A percentile compares a stretch with the other conserved stretches of the same genome.
Evolutionary conservation across 192 early-diverging fungal species (phyloP).

Genomic region (Obelidium mucronatum): DNA sequence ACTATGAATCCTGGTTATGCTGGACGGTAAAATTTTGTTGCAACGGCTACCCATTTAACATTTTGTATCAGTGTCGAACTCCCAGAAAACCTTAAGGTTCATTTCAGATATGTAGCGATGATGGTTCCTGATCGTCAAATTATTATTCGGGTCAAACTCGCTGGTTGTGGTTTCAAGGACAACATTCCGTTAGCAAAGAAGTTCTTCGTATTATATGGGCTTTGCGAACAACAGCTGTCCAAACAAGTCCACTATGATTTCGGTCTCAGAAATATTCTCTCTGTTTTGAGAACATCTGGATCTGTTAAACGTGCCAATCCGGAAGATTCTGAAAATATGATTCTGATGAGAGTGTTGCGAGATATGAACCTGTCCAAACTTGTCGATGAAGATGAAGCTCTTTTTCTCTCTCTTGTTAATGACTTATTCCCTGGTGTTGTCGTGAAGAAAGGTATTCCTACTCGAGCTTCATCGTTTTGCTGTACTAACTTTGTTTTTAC

Average conservation of each 20-base stretch:
- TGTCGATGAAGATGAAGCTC: constrained; percentile 70
- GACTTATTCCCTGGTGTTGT: constrained; percentile 69
- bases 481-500: constrained; percentile 5
- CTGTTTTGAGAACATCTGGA: constrained; percentile 68
- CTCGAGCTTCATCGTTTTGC: neutral
- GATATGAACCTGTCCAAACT: constrained; percentile 75
- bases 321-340: constrained; percentile 66
- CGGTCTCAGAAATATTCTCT: constrained; percentile 69
- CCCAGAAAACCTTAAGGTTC: constrained; percentile 71
- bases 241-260: constrained; percentile 76
- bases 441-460: constrained; percentile 64
- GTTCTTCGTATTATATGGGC: constrained; percentile 70
- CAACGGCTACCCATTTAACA: neutral
- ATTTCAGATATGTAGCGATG: constrained; percentile 75
- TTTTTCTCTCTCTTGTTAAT: constrained; percentile 67
- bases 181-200: constrained; percentile 71
- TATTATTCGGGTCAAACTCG: constrained; percentile 72
- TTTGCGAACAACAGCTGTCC: constrained; percentile 71
- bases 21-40: constrained; percentile 37
- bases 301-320: constrained; percentile 69
- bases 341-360: constrained; percentile 70
- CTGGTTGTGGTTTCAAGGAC: constrained; percentile 71
- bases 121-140: constrained; percentile 75
- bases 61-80: constrained; percentile 59
- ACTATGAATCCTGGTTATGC: constrained; percentile 77